A percentile compares a stretch with the other conserved stretches of the same genome.
Conservation (phyloP, 352 stramenopile genomes). For the Aphanomyces cochlioides region DNA sequence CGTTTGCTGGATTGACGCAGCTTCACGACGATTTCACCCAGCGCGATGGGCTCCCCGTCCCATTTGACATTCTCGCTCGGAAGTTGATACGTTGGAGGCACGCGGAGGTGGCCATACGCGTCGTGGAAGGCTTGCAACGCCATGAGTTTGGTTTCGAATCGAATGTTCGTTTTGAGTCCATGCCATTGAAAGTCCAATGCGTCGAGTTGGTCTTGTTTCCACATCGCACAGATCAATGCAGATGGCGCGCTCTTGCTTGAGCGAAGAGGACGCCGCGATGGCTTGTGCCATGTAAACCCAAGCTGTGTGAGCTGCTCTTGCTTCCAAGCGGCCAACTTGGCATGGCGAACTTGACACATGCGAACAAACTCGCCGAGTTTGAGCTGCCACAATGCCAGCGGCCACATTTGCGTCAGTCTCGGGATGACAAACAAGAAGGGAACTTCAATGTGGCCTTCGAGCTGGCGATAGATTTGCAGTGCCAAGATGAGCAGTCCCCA, state of each 20-base stretch:
- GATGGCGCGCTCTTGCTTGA: too few relatives aligned
- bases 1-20: neutral
- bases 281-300: too few relatives aligned
- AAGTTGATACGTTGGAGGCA: neutral
- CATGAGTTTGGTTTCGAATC: neutral
- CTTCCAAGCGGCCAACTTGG: neutral
- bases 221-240: too few relatives aligned
- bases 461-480: neutral
- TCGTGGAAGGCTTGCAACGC: neutral
- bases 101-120: neutral
- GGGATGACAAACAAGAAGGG: neutral
- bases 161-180: neutral
- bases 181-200: conserved; percentile 5
- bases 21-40: neutral
- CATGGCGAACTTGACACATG: neutral
- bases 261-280: too few relatives aligned
- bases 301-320: too few relatives aligned
- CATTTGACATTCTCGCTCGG: neutral
- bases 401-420: neutral
- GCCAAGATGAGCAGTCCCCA: too few relatives aligned
- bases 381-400: neutral
- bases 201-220: neutral
- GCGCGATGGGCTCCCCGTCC: neutral
- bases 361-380: neutral
- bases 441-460: neutral